phyloP scores from a whole-genome alignment of 768 basidiomycete species.

The Boletellus emodensis region DNA sequence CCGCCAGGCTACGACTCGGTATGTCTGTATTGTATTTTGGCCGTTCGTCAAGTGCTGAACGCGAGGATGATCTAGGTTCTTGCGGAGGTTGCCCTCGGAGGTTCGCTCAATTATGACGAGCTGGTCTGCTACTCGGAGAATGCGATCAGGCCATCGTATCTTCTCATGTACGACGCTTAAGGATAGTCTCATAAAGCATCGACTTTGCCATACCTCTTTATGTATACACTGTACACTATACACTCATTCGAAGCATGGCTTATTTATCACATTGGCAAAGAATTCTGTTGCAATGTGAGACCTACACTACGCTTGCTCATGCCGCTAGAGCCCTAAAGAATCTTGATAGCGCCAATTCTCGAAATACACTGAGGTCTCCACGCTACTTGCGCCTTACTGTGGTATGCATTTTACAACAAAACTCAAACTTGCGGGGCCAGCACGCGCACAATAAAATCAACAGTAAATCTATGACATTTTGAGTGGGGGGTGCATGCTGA shows the following conservation, averaged over 20 bases:
- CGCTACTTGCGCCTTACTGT: too few relatives aligned
- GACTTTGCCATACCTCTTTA: not conserved
- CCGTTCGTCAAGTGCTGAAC: not conserved
- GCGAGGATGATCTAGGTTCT: constrained; percentile 44
- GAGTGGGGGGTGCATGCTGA: constrained; percentile 29
- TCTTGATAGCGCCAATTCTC: too few relatives aligned
- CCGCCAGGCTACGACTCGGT: constrained; percentile 68
- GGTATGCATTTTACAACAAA: not conserved
- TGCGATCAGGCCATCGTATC: constrained; percentile 66
- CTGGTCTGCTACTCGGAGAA: constrained; percentile 67
- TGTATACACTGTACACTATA: not conserved
- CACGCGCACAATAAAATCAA: too few relatives aligned
- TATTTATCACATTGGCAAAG: constrained; percentile 7
- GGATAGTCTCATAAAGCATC: not conserved
- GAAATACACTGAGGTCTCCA: too few relatives aligned
- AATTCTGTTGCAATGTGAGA: not conserved
- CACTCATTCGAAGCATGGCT: not conserved
- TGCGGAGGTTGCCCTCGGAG: constrained; percentile 54
- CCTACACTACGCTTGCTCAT: too few relatives aligned
- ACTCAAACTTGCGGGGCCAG: not conserved
- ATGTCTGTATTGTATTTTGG: constrained; percentile 18
- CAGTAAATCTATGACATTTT: constrained; percentile 13
- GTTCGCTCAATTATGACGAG: constrained; percentile 67
- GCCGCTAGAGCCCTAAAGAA: too few relatives aligned
- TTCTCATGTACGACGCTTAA: constrained; percentile 61